These are phyloP conservation scores for Myxozyma geophila DNA, from an alignment of 805 yeast species.

Conservation along the genomic window DNA sequence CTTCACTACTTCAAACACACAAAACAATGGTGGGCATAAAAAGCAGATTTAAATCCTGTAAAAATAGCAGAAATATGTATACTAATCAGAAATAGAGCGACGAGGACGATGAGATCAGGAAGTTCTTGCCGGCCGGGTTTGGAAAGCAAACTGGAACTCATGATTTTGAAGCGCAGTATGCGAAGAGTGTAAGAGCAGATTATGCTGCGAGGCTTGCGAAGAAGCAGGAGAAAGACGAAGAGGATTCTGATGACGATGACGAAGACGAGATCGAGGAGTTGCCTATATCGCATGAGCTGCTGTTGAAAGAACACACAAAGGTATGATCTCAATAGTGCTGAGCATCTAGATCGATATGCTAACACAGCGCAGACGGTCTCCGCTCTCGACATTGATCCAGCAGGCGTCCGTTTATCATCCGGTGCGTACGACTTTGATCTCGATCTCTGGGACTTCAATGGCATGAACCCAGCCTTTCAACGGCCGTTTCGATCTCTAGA, in stretches of 20 bases:
- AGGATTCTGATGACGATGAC: constrained; percentile 37
- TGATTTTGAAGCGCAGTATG: constrained; percentile 20
- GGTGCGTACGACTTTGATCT: constrained; percentile 42
- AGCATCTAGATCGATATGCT: not conserved
- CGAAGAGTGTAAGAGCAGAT: constrained; percentile 20
- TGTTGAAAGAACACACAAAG: constrained; percentile 38
- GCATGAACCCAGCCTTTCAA: constrained; percentile 41
- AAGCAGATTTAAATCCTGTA: not conserved
- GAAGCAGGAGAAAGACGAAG: constrained; percentile 7
- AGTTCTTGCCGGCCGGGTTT: constrained; percentile 34
- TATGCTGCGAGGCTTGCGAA: constrained; percentile 8
- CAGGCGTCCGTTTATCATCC: constrained; percentile 43
- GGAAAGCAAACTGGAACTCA: constrained; percentile 25
- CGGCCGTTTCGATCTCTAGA: constrained; percentile 40
- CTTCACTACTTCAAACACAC: not conserved
- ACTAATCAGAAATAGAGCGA: not conserved
- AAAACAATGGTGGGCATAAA: not conserved
- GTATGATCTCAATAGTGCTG: constrained; percentile 31
- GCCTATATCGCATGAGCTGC: constrained; percentile 48
- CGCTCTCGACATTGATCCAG: constrained; percentile 39
- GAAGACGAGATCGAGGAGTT: constrained; percentile 43
- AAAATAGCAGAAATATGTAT: not conserved
- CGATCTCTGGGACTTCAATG: constrained; percentile 45
- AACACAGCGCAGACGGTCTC: constrained; percentile 22
- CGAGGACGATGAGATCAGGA: constrained; percentile 24